A percentile compares a stretch with the other conserved stretches of the same genome.
Evolutionary conservation across 140 eudicot genomes (phyloP).

Genomic region (Stevia rebaudiana): DNA sequence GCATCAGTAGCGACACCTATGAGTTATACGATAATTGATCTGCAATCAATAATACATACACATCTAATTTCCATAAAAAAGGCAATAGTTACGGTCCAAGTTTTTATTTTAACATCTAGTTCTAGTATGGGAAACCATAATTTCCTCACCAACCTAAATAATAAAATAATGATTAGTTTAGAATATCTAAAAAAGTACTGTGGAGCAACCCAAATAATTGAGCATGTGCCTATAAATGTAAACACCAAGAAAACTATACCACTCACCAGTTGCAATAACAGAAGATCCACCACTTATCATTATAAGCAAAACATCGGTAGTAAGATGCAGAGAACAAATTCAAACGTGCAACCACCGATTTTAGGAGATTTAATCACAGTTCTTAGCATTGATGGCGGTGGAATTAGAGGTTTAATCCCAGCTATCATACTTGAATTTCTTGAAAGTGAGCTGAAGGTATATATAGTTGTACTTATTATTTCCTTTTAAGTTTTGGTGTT

Average conservation of each 20-base stretch:
- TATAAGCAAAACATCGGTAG: not conserved
- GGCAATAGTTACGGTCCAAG: too few relatives aligned
- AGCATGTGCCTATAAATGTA: not conserved
- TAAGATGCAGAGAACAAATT: conserved; percentile 22
- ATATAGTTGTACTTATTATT: not conserved
- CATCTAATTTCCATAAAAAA: too few relatives aligned
- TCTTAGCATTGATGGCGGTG: conserved; percentile 72
- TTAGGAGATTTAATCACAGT: conserved; percentile 41
- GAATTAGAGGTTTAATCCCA: conserved; percentile 65
- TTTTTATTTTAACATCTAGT: too few relatives aligned
- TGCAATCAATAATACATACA: too few relatives aligned
- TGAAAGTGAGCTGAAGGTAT: conserved; percentile 54
- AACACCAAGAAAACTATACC: not conserved
- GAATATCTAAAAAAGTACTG: too few relatives aligned
- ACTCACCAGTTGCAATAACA: too few relatives aligned
- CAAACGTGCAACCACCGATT: conserved; percentile 29
- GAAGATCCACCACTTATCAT: not conserved
- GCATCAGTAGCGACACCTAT: too few relatives aligned
- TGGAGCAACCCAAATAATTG: not conserved
- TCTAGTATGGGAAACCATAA: not conserved
- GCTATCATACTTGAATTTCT: conserved; percentile 46
- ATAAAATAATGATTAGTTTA: too few relatives aligned
- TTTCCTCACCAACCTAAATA: not conserved
- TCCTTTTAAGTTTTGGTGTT: not conserved
- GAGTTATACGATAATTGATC: too few relatives aligned